Percentiles rank a stretch among this genome's conserved stretches.
phyloP scores from a whole-genome alignment of 2,329 filamentous ascomycete species.

The Decorospora gaudefroyi region DNA sequence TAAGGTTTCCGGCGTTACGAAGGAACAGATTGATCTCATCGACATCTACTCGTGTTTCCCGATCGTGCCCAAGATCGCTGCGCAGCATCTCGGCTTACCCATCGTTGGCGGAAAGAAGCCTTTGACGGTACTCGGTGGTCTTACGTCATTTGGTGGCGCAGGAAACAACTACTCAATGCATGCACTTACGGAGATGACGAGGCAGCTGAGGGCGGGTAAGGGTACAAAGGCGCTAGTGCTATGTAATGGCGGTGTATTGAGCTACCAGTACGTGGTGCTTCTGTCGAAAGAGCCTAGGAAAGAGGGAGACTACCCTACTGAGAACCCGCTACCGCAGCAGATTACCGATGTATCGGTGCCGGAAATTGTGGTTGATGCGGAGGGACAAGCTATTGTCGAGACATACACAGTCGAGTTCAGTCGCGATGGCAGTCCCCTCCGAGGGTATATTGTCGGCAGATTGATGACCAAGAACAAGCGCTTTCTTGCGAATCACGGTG shows the following conservation, averaged over 20 bases:
- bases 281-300: slow-evolving; percentile 56
- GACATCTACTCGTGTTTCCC: slow-evolving; percentile 73
- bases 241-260: slow-evolving; percentile 68
- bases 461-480: slow-evolving; percentile 54
- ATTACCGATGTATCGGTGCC: slow-evolving; percentile 51
- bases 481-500: slow-evolving; percentile 62
- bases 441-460: slow-evolving; percentile 59
- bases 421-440: slow-evolving; percentile 55
- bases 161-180: slow-evolving; percentile 75
- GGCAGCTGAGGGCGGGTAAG: slow-evolving; percentile 55
- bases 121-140: slow-evolving; percentile 65
- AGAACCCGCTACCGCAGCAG: slow-evolving; percentile 53
- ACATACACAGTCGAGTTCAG: slow-evolving; percentile 65
- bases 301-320: slow-evolving; percentile 53
- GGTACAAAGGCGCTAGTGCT: slow-evolving; percentile 61
- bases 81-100: slow-evolving; percentile 61
- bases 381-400: slow-evolving; percentile 60
- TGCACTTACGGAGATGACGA: slow-evolving; percentile 50
- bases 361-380: slow-evolving; percentile 44
- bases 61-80: slow-evolving; percentile 69
- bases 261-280: slow-evolving; percentile 66
- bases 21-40: slow-evolving; percentile 61
- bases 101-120: slow-evolving; percentile 53
- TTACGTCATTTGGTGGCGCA: slow-evolving; percentile 71
- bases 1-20: slow-evolving; percentile 52